Evolutionary conservation across 805 yeast genomes (phyloP).

Genomic region (Kuraishia capsulata): DNA sequence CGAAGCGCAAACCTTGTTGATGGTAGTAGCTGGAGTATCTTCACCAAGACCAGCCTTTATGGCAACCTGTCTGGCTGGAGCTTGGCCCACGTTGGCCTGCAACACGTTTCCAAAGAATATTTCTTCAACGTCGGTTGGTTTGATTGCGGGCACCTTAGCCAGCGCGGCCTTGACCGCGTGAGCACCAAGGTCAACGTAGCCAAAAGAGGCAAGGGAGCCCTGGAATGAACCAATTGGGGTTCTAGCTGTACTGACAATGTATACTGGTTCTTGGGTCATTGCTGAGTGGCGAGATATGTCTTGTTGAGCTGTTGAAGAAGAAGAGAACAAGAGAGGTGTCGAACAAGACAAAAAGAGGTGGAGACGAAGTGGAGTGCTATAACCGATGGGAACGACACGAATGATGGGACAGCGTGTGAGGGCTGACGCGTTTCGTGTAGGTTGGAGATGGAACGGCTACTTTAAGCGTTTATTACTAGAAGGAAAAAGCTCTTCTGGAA

Average conservation of each 20-base stretch:
- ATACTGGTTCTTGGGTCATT: constrained; percentile 36
- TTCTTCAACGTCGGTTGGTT: constrained; percentile 76
- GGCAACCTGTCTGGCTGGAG: constrained; percentile 98
- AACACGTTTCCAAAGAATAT: constrained; percentile 87
- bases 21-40: constrained; percentile 75
- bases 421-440: too few relatives aligned
- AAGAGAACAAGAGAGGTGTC: constrained; percentile 2
- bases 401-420: too few relatives aligned
- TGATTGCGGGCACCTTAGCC: constrained; percentile 71
- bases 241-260: constrained; percentile 86
- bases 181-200: constrained; percentile 82
- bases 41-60: constrained; percentile 80
- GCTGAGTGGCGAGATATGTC: not conserved
- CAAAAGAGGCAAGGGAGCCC: constrained; percentile 67
- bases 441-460: too few relatives aligned
- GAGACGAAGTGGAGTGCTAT: not conserved
- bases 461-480: too few relatives aligned
- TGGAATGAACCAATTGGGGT: constrained; percentile 96
- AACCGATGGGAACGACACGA: not conserved
- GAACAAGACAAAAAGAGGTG: too few relatives aligned
- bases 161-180: constrained; percentile 88
- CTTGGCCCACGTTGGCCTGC: constrained; percentile 92
- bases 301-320: too few relatives aligned
- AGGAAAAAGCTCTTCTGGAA: too few relatives aligned
- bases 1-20: constrained; percentile 96